These are phyloP conservation scores for Puccinia triticina DNA, from an alignment of 1,284 basidiomycete species.

Conservation along the genomic window DNA sequence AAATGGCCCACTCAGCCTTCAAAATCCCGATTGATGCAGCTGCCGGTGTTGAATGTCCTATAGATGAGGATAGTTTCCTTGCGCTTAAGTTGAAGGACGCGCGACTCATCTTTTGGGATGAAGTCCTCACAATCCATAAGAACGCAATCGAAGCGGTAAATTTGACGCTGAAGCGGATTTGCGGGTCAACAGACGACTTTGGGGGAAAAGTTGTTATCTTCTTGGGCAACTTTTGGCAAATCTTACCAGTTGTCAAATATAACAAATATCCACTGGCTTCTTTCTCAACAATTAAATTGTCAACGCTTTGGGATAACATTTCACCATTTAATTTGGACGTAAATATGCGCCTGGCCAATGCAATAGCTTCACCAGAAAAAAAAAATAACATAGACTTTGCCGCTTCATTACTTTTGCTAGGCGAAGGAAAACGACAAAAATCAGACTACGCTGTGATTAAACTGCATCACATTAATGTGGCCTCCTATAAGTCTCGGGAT, in stretches of 20 bases:
- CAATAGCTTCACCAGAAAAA: too few relatives aligned
- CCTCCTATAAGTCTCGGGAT: too few relatives aligned
- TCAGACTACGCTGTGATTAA: too few relatives aligned
- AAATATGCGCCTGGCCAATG: too few relatives aligned
- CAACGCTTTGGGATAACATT: neutral
- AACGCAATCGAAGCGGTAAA: neutral
- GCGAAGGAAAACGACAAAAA: neutral
- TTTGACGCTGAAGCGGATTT: neutral
- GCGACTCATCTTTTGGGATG: too few relatives aligned
- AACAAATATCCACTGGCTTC: neutral
- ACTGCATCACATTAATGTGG: too few relatives aligned
- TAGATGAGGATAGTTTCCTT: neutral
- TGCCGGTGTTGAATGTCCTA: neutral
- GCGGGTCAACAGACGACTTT: neutral
- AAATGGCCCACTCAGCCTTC: slow-evolving; percentile 64
- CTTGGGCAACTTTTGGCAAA: neutral
- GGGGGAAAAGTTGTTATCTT: neutral
- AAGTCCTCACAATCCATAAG: neutral
- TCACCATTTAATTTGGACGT: too few relatives aligned
- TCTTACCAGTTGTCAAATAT: too few relatives aligned
- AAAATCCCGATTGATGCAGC: slow-evolving; percentile 60
- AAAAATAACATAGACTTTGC: too few relatives aligned
- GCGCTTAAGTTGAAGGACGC: neutral
- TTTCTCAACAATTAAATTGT: neutral
- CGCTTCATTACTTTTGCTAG: too few relatives aligned